Evolutionary conservation across 345 rosid genomes (phyloP), one percentile per base, ranked within the genome.

Genomic region (Lepidium aucheri): DNA sequence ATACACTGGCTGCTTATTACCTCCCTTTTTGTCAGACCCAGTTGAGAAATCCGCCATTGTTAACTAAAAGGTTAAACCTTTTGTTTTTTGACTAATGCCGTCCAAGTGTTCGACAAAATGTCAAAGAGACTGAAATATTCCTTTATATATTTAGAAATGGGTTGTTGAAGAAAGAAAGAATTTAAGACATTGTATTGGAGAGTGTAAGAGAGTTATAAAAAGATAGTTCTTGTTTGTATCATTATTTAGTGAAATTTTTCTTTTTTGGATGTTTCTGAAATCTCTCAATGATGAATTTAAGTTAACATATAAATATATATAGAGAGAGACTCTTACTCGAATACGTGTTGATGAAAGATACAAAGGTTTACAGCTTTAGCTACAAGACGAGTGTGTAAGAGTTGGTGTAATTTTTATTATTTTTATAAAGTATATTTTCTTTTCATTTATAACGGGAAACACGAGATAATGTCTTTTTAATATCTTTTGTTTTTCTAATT

Each of bases 1-100:
- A 75, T 83, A 92, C 42, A 82, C 80, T 0, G 89, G 90, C 73
- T 85, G 82, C 69, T 79, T 84, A 49, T 14, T n/a, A 45, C 22
- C 20, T 53, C 62, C 50, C 33, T 49, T 65, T 67, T 69, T 57
- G 6, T 43, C 45, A n/a, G 46, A 60, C 12, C 56, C 22, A n/a
- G 12, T 5, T 33, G 54, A 70, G 4, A 70, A 64, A 15, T 63
- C 65, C 53, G 33, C 76, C 70, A 72, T 63, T 55, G 14, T 10
- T 43, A 5, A 32, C 39, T 24, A 20, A 0, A 17, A 12, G 6
- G 17, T 26, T 39, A 11, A 50, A 50, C 9, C 41, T 53, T 62
- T 42, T 4, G 12, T 9, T 53, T 46, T 53, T 11, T 24, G 0
- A n/a, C n/a, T 6, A 9, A 22, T 30, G 75, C 22, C 18, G 42